These are phyloP conservation scores for Nakazawaea pomicola DNA, from an alignment of 805 yeast genomes.

Conservation along the genomic window DNA sequence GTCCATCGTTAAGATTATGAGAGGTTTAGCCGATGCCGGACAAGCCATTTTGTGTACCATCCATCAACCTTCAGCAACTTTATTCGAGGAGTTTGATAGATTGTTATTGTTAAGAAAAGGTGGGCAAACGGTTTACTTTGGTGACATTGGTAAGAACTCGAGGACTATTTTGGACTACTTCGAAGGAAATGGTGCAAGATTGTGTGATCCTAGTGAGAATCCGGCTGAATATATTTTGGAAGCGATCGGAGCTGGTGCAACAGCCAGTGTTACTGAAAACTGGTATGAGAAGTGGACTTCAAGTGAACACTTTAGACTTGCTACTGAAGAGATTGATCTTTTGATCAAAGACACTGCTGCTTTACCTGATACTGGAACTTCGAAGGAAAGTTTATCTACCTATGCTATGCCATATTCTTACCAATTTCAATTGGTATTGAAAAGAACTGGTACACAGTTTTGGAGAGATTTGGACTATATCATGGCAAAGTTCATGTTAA, in stretches of 20 bases:
- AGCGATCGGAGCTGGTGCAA: constrained; percentile 41
- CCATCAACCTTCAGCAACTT: constrained; percentile 50
- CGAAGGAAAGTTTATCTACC: constrained; percentile 13
- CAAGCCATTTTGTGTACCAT: constrained; percentile 52
- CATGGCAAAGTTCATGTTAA: constrained; percentile 47
- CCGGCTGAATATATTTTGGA: constrained; percentile 42
- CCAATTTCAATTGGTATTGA: constrained; percentile 37
- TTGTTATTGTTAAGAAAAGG: constrained; percentile 43
- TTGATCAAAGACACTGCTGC: constrained; percentile 16
- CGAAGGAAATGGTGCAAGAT: constrained; percentile 33
- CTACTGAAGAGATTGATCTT: constrained; percentile 25
- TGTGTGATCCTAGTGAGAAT: constrained; percentile 34
- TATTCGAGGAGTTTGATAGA: constrained; percentile 43
- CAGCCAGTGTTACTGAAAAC: constrained; percentile 31
- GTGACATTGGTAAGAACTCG: constrained; percentile 32
- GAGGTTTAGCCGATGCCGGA: constrained; percentile 40
- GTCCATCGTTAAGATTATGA: constrained; percentile 42
- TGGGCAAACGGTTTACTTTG: constrained; percentile 43
- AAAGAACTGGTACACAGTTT: constrained; percentile 38
- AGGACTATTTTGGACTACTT: constrained; percentile 28
- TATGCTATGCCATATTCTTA: constrained; percentile 38
- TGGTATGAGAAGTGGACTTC: constrained; percentile 28
- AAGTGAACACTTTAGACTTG: constrained; percentile 20
- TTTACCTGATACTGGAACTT: constrained; percentile 15
- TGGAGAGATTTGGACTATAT: constrained; percentile 64